Base-by-base conservation (phyloP, 2,329 filamentous ascomycete genomes). In the Colletotrichum gloeosporioides region DNA sequence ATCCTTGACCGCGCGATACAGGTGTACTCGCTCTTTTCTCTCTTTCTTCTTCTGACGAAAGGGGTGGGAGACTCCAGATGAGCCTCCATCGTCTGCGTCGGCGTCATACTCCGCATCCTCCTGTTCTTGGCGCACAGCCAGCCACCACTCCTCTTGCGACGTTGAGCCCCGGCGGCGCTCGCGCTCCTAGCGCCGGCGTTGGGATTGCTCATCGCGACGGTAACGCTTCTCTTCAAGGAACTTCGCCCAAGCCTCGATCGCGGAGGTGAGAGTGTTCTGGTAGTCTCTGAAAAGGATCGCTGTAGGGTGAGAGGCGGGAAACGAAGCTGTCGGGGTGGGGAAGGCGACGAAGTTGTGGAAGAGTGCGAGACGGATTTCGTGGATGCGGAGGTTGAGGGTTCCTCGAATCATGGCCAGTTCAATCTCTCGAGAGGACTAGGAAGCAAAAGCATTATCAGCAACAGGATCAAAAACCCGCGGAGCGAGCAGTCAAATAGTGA, bases 261-360 rank as follows among this genome's bases (percentile, higher is more conserved):
- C 66, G 6, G 66, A 39, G 7, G 34, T 25, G 4, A 72, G 34
- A 13, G 53, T 12, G 34, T n/a, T 10, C n/a, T 39, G 53, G 16
- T 68, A 61, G 8, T 34, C 53, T 29, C n/a, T 18, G 6, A 72
- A 65, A 12, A 25, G 22, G 4, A n/a, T 34, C 2, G 55, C 6
- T 1, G 34, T 31, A 9, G 27, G 63, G 4, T 7, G 18, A 6
- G 34, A 32, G 4, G 49, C 49, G 1, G 18, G 15, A 3, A 68
- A 29, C 15, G 22, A 15, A 34, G 25, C 10, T 15, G 63, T 59
- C 4, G 62, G 18, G 3, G 27, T 12, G 6, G 34, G 18, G 34
- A 22, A 68, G 34, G 63, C 63, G 36, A 66, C 63, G 39, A 68
- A 72, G 53, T 57, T 27, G 15, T 36, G n/a, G 53, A 32, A 32